Evolutionary conservation across 768 basidiomycete species (phyloP).

Genomic region (Solioccasus polychromus): DNA sequence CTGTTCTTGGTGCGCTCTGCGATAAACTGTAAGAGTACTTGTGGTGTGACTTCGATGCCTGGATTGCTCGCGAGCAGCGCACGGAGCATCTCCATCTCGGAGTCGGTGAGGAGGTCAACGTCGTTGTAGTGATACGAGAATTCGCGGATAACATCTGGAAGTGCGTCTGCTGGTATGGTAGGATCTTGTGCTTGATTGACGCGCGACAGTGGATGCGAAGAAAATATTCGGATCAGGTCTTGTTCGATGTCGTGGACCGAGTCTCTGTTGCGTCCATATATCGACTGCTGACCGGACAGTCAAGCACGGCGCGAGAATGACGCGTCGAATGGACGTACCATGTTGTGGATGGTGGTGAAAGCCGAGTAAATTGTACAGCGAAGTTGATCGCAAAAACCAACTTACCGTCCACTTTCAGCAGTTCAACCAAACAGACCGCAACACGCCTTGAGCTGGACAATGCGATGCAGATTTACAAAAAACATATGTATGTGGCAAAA

Average conservation of each 20-base stretch:
- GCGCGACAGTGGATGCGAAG: constrained; percentile 58
- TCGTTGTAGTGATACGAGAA: constrained; percentile 61
- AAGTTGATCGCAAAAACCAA: constrained; percentile 6
- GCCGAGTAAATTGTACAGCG: constrained; percentile 6
- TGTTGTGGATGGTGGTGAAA: constrained; percentile 8
- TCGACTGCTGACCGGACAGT: constrained; percentile 22
- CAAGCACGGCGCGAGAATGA: not conserved
- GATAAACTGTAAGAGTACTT: constrained; percentile 60
- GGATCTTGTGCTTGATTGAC: constrained; percentile 58
- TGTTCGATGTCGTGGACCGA: constrained; percentile 70
- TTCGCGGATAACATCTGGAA: constrained; percentile 65
- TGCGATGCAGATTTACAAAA: not conserved
- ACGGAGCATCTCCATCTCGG: constrained; percentile 62
- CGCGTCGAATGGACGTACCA: constrained; percentile 23
- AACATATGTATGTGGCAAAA: too few species aligned
- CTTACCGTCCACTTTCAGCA: constrained; percentile 2
- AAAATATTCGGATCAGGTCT: constrained; percentile 65
- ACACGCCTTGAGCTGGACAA: not conserved
- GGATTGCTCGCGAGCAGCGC: constrained; percentile 55
- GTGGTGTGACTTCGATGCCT: constrained; percentile 66
- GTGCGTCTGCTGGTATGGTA: constrained; percentile 65
- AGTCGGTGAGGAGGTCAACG: constrained; percentile 57
- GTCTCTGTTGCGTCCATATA: constrained; percentile 60
- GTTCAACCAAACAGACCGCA: constrained; percentile 24
- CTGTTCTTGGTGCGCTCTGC: constrained; percentile 53